Evolutionary conservation across 805 yeast genomes (phyloP), one percentile per base, ranked within the genome.

Genomic region (Lipomyces mesembrius): DNA sequence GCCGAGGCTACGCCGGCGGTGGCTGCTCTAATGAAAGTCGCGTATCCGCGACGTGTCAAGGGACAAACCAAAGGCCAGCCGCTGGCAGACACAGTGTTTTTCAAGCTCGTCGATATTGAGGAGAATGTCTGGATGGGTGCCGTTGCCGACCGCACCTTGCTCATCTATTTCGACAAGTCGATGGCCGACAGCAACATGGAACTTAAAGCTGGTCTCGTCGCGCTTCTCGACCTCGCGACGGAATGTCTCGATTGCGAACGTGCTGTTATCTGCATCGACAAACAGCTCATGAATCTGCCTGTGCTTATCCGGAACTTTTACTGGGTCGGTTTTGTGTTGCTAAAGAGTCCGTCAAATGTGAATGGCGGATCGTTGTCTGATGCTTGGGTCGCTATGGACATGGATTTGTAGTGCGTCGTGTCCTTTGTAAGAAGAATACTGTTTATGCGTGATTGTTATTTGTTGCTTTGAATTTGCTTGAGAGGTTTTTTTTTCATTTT

Each of bases 281-380:
- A 68, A n/a, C 53, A 57, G 22, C 55, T 67, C 64, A 43, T 56
- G 35, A 60, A 67, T 14, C 35, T 68, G 22, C 64, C 68, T n/a
- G 35, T 57, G 37, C 59, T 65, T 12, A 56, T 66, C 34, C 61
- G 61, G 8, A 63, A 70, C 35, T 67, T 72, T 54, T 59, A 63
- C 59, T 72, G 73, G 73, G 68, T 72, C 34, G 74, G 74, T 11
- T 72, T 72, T 52, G 70, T 70, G 55, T 43, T 72, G 37, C 53
- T 67, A 17, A 67, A 61, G 51, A 56, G 64, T 58, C 66, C 71
- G 8, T 14, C 53, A 14, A 57, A 62, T 14, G 17, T 60, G 20
- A 65, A 65, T 49, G 64, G 60, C 25, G 69, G 71, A 5, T 67
- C 61, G 59, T 46, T 66, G 29, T 64, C 66, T 29, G 71, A 67